Evolutionary conservation across 345 rosid species (phyloP).

Genomic region (Fremontodendron californicum): DNA sequence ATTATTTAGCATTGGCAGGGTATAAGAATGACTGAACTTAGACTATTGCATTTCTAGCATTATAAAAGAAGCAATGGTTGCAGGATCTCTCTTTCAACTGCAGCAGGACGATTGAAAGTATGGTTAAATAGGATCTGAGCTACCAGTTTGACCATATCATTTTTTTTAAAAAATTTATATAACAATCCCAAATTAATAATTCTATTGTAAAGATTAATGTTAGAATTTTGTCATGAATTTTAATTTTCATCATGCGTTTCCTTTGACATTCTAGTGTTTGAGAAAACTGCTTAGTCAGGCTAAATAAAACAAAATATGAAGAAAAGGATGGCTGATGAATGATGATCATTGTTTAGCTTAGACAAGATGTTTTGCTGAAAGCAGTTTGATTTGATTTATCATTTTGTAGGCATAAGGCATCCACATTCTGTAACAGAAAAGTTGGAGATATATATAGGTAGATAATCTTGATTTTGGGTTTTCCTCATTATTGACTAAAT

Average conservation of each 20-base stretch:
- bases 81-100: too few species aligned
- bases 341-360: neutral
- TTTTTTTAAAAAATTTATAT: neutral
- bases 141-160: neutral
- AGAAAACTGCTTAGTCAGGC: neutral
- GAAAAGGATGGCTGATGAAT: neutral
- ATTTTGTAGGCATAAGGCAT: neutral
- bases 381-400: neutral
- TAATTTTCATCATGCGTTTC: neutral
- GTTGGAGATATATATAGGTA: too few species aligned
- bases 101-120: too few species aligned
- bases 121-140: neutral
- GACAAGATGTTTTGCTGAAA: neutral
- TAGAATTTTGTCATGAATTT: too few species aligned
- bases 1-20: too few species aligned
- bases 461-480: too few species aligned
- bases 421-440: neutral
- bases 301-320: neutral
- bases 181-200: neutral
- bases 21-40: too few species aligned
- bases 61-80: too few species aligned
- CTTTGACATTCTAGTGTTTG: neutral
- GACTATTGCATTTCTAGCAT: too few species aligned
- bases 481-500: neutral
- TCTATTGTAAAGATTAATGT: neutral